These are phyloP conservation scores for Prosopis cineraria DNA, from an alignment of 306 rosid species.

Conservation along the genomic window DNA sequence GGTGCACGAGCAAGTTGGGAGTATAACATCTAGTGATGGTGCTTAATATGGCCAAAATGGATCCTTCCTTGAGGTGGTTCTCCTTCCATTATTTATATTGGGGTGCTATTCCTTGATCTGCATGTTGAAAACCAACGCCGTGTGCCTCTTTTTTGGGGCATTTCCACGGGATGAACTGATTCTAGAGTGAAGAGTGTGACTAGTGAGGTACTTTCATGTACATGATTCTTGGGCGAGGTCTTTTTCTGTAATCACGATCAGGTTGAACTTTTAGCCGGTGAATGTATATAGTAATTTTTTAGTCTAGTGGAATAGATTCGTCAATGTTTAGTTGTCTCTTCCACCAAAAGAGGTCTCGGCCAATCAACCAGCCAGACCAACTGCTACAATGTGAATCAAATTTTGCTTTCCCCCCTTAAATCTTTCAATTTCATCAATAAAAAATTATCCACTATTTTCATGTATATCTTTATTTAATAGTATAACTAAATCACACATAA, in stretches of 20 bases:
- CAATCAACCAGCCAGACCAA: background rate
- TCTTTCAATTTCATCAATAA: background rate
- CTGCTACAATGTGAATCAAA: background rate
- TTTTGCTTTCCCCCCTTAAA: background rate
- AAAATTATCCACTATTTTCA: too few relatives aligned
- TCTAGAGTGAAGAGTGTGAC: slow-evolving; percentile 37
- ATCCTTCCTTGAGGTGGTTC: slow-evolving; percentile 24
- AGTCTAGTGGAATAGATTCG: background rate
- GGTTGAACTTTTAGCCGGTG: slow-evolving; percentile 14
- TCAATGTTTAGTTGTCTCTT: background rate
- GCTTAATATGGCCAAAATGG: slow-evolving; percentile 28
- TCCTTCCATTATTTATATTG: slow-evolving; percentile 15
- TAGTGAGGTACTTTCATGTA: slow-evolving; percentile 43
- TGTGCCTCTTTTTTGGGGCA: slow-evolving; percentile 11
- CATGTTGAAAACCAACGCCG: slow-evolving; percentile 29
- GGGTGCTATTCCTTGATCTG: slow-evolving; percentile 30
- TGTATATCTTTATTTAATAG: too few relatives aligned
- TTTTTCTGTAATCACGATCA: slow-evolving; percentile 15
- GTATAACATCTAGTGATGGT: slow-evolving; percentile 50
- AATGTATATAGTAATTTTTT: background rate
- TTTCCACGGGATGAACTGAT: slow-evolving; percentile 38
- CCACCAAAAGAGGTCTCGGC: background rate
- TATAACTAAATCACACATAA: too few relatives aligned
- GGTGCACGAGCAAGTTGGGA: slow-evolving; percentile 66
- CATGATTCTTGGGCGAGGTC: slow-evolving; percentile 44